Evolutionary conservation across 352 stramenopile species (phyloP), one percentile per base, ranked within the genome.

Genomic region (Globisporangium barbulae): DNA sequence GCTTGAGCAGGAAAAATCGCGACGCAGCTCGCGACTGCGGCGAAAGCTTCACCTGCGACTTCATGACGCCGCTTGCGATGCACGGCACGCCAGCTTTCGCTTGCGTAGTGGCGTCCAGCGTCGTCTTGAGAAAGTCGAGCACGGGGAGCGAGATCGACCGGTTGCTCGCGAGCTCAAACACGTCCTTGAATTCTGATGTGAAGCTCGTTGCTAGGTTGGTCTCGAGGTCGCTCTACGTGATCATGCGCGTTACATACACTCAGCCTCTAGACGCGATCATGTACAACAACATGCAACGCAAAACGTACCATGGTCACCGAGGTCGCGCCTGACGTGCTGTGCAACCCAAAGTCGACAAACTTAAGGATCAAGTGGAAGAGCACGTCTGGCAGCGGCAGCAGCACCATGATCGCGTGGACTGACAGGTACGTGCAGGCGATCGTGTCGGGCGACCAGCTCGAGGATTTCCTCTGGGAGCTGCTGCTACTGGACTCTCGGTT

Each of bases 301-400:
- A 53, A n/a, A 45, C 60, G 48, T 70, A 89, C 79, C 69, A 47
- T 60, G 21, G 87, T 79, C 15, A 88, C 73, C 2, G 82, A 87
- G 2, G 64, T 65, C 21, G 72, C 73, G 13, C 57, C 65, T 21
- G 33, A 53, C 0, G 71, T 74, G 28, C 63, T 61, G 8, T 66
- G 71, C 12, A 93, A 55, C 1, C 81, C 86, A 68, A 95, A 73
- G 67, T 93, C 84, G 13, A 93, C 66, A 7, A 84, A 47, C 44
- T 67, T 63, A 2, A 89, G 68, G 10, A 88, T 66, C 1, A 15
- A 41, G 41, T 87, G 86, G 68, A 95, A 95, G 17, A 95, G 59
- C 70, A 71, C 81, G 68, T 95, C 74, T 2, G 86, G 84, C 28
- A 95, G 66, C 19, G 81, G 84, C 31, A 95, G 73, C 31, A 95